A percentile compares a stretch with the other conserved stretches of the same genome.
These are phyloP conservation scores for Curvularia lunata DNA, from an alignment of 2,329 filamentous ascomycete genomes.

Conservation along the genomic window DNA sequence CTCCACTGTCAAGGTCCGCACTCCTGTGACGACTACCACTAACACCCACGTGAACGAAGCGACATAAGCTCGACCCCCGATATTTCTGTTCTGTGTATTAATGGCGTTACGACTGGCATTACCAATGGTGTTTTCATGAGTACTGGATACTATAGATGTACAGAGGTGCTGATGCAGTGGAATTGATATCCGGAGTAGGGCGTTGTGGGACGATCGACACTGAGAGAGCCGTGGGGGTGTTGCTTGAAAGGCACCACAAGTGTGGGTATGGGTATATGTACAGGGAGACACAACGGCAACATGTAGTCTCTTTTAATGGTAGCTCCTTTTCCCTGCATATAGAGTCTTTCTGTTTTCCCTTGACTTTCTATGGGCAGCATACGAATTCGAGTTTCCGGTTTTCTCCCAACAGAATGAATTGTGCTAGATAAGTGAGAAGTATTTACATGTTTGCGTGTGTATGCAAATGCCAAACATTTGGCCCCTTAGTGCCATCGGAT, in stretches of 20 bases:
- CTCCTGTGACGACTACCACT: conserved; percentile 23
- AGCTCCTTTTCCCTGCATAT: background rate
- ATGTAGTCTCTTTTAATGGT: background rate
- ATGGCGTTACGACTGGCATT: conserved; percentile 18
- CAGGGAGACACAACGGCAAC: background rate
- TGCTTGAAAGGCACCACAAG: background rate
- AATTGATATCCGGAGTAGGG: background rate
- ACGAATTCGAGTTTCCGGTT: background rate
- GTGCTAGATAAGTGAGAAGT: background rate
- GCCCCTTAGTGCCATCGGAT: background rate
- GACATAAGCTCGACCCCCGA: conserved; percentile 12
- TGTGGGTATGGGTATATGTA: background rate
- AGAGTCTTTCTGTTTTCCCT: background rate
- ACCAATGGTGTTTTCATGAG: conserved; percentile 14
- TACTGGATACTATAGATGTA: background rate
- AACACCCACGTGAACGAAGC: conserved; percentile 20
- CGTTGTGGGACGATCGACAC: background rate
- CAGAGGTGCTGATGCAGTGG: background rate
- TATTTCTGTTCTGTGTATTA: conserved; percentile 14
- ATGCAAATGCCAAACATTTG: background rate
- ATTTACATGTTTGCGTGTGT: background rate
- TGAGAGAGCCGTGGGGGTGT: background rate
- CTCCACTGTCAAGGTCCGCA: conserved; percentile 36
- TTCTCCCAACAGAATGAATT: background rate
- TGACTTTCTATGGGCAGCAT: background rate